A percentile compares a stretch with the other conserved stretches of the same genome.
Conservation (phyloP, 257 asterid genomes). For the Perilla frutescens region DNA sequence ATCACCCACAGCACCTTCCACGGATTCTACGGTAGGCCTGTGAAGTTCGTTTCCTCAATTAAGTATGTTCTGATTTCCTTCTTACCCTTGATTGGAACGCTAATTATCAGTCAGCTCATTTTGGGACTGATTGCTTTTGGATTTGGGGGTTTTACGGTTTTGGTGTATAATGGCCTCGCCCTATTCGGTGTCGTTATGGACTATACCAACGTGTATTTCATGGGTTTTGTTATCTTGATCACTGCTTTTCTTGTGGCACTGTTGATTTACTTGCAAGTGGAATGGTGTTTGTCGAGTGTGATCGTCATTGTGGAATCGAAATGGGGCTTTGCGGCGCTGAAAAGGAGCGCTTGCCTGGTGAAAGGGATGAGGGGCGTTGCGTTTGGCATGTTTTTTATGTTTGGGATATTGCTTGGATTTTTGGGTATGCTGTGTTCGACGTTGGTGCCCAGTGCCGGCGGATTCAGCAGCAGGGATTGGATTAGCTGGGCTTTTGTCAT, state of each 20-base stretch:
- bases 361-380: conserved; percentile 75
- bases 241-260: conserved; percentile 30
- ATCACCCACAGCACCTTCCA: conserved; percentile 89
- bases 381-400: conserved; percentile 52
- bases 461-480: conserved; percentile 45
- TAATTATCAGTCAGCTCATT: conserved; percentile 39
- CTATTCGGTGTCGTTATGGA: conserved; percentile 53
- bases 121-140: conserved; percentile 29
- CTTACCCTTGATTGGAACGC: conserved; percentile 47
- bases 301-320: conserved; percentile 74
- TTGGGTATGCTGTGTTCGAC: conserved; percentile 52
- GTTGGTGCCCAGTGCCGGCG: conserved; percentile 46
- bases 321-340: conserved; percentile 76
- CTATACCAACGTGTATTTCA: conserved; percentile 36
- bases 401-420: conserved; percentile 49
- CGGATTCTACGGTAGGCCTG: conserved; percentile 93
- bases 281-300: conserved; percentile 66
- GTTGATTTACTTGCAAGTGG: conserved; percentile 59
- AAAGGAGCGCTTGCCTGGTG: conserved; percentile 66
- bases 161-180: conserved; percentile 35
- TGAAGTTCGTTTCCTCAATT: conserved; percentile 64
- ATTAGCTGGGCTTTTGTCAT: conserved; percentile 57
- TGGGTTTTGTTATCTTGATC: conserved; percentile 36
- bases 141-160: conserved; percentile 41
- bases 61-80: conserved; percentile 57